Base-by-base conservation (phyloP, 2,329 filamentous ascomycete species). In the Pseudogymnoascus sp. region DNA sequence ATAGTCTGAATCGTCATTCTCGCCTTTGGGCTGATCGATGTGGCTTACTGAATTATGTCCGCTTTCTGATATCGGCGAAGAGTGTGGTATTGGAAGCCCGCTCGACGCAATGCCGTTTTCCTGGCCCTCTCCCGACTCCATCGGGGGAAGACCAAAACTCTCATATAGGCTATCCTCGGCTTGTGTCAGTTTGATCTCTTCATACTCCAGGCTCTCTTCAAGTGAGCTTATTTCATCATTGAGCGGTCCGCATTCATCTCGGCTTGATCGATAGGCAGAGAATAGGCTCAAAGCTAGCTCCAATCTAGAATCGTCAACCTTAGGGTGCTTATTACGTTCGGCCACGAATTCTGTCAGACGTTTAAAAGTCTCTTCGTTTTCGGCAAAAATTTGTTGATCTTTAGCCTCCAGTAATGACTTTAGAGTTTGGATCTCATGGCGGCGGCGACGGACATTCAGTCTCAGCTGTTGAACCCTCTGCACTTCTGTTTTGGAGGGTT, bases 171-270 rank as follows among this genome's bases (percentile, higher is more conserved):
- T 63, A 63, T 23, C 10, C 34, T 36, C 34, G 2, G 39, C 43
- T 8, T 57, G 13, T 19, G 51, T 43, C 14, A 68, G 62, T 16
- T 64, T 21, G 6, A 62, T 65, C 31, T 71, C 69, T 16, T 68
- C 23, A 2, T 11, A 28, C 0, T 61, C 57, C 0, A 71, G 51
- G 11, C 62, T 16, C 43, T 67, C 62, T 64, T 71, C 69, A 14
- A 70, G 61, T 1, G 43, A 13, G 10, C 63, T 69, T 8, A 67
- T 68, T 21, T 70, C 67, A 36, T 71, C 65, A 51, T 68, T 68
- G 2, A 71, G 16, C 4, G 66, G 67, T 1, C 70, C 69, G 34
- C 69, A 70, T 13, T 68, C 60, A 45, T 70, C 63, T n/a, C 69
- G 51, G 6, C 28, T 21, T 16, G 10, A 34, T 21, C 28, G 51